Base-by-base conservation (phyloP, 208 protist genomes). In the Lotmaria passim region DNA sequence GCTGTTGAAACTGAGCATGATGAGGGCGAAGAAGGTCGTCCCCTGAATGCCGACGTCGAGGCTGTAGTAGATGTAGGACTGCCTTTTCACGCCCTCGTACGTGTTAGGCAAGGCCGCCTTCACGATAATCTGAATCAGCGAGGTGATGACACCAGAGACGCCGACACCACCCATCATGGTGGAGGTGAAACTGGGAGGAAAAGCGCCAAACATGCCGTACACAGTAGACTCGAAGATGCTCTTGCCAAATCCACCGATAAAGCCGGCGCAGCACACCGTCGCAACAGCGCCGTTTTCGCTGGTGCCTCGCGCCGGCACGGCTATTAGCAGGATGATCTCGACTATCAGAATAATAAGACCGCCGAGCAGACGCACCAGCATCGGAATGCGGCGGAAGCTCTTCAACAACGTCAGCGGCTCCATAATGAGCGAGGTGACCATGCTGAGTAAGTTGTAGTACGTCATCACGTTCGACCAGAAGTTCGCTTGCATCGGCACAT, bases 401-500 rank as follows among this genome's bases (percentile, higher is more conserved):
- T 44, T 47, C 6, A 78, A 79, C 52, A 91, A 69, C 24, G 83
- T 80, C 28, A 90, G 65, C n/a, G 82, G 77, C 72, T 90, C 81
- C 39, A 85, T 73, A 39, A 93, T 47, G 23, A 91, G 64, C 17
- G 55, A 73, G 3, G 71, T 58, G 11, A 79, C 64, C 28, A 92
- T 24, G 36, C 61, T 70, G 38, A 86, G 48, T 10, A 91, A 47
- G 47, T 65, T 87, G 78, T 91, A 92, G 75, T 89, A 93, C 26
- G 78, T 89, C 59, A 90, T 23, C n/a, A 76, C 74, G 63, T 91
- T 92, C 21, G 46, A 56, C 83, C 85, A 93, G 73, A 89, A 86
- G 47, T 85, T 80, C 2, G 66, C 65, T 50, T 64, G 23, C 39
- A 41, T 14, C 24, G 76, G 61, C 26, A 72, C 66, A 10, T 61